Evolutionary conservation across 768 basidiomycete species (phyloP), one percentile per base, ranked within the genome.

Genomic region (Rubroboletus satanas): DNA sequence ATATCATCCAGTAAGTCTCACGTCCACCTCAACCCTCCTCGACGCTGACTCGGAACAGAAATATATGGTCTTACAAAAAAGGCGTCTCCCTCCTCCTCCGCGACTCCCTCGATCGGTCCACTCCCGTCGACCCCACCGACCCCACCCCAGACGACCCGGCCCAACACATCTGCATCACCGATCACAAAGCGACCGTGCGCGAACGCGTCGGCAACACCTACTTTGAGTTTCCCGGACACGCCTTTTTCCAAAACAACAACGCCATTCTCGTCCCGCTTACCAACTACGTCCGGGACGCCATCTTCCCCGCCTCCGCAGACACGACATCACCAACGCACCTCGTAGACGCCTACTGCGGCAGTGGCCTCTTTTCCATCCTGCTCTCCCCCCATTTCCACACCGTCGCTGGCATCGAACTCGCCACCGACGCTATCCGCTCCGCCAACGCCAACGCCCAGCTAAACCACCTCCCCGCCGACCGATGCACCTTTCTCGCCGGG

Each of bases 161-260:
- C 37, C 78, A 78, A 33, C 89, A 94, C 63, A 66, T 94, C 50
- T 95, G 93, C 66, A 77, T 97, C 53, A 89, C 92, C 0, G 80
- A 93, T 66, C 91, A 93, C 67, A 87, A 87, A 55, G 83, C 77
- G 12, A 83, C 77, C 10, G 84, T 96, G 1, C 88, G 93, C 51
- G 95, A 97, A 71, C 80, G 81, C 45, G 90, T 98, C 26, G 94
- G 92, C 9, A 73, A 81, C 57, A 83, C 77, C 67, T 70, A 87
- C 43, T 97, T 98, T 73, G 87, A 94, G 66, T 95, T 91, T 71
- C 81, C 78, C 21, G 90, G 87, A 7, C 85, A 88, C 45, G 88
- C 91, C 5, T 99, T 98, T 78, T 98, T 98, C 81, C 96, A 99
- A 67, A 98, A 98, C 77, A 99, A 99, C 80, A 95, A 96, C 67